Base-by-base conservation (phyloP, 805 yeast species). In the Sporopachydermia quercuum region DNA sequence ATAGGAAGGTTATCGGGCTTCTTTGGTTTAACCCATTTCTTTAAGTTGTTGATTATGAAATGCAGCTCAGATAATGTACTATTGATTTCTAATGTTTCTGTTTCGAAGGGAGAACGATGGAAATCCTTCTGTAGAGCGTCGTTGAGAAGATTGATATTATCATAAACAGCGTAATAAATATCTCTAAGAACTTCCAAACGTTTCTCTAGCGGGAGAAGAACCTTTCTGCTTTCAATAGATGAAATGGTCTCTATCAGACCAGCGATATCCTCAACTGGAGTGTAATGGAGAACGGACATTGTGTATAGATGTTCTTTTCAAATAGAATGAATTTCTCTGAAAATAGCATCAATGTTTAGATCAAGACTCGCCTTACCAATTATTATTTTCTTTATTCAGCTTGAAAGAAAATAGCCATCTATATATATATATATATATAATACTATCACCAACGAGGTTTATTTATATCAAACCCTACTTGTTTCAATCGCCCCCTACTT, bases 61-160 rank as follows among this genome's bases (percentile, higher is more conserved):
- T 71, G 53, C 38, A 83, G 54, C 50, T 83, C 94, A 42, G 60
- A 61, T 40, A 72, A 54, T 1, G 66, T 50, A 2, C 68, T 66
- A 4, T 60, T 57, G 16, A 74, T 46, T 54, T 89, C 97, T 37
- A 71, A 55, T 23, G 71, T 50, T 38, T 62, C 60, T 1, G 89
- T 69, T 54, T 89, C 96, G 27, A 63, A 58, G 2, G 61, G 58
- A 1, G 81, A 55, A 42, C 89, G 70, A 55, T 76, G 67, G 56
- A 86, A 75, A 52, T 89, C 97, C 45, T 63, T 53, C 16, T 58
- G 45, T 45, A 86, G 57, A 0, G 94, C 86, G 2, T 61, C 69
- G 34, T 66, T 56, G 30, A 89, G 49, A 8, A 52, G 60, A 3
- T 71, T 75, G 39, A 61, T 65, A 50, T 76, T 66, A 52, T 80